Base-by-base conservation (phyloP, 108 stramenopile species). In the Discostella stelligeroides region DNA sequence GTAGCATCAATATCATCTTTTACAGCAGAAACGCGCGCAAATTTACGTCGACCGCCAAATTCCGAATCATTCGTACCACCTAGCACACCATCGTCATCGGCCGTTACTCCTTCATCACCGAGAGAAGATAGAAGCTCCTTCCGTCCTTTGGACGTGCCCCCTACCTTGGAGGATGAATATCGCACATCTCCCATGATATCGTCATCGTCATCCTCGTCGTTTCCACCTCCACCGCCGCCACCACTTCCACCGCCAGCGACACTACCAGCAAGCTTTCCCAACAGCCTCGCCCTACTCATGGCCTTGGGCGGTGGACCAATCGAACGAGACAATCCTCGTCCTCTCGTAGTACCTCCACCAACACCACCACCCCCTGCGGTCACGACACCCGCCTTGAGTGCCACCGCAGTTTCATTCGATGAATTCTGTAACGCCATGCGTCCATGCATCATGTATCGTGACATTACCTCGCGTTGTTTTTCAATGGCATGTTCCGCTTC, bases 151-250 rank as follows among this genome's bases (percentile, higher is more conserved):
- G 60, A 67, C 1, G 68, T 71, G 28, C 81, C 82, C n/a, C 70
- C 43, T 20, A 15, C 2, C 46, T 8, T 47, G 51, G 60, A 54
- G 30, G 80, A 68, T 10, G 72, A 61, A 82, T 81, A 94, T 29
- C 76, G 67, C 50, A 94, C 55, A 69, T 94, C 92, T 11, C 78
- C 82, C 92, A 94, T 94, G 58, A 94, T 73, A 82, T 94, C 92
- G 61, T 92, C 91, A 3, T 84, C 85, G 11, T 88, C 90, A 51
- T 86, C 92, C 11, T 73, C 82, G 11, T 60, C 60, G 51, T 43
- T 54, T 14, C 37, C 41, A 20, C 25, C 40, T n/a, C 64, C 55
- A 0, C 66, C 68, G 39, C 64, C 61, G 30, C n/a, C n/a, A n/a
- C n/a, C n/a, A n/a, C n/a, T n/a, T n/a, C n/a, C n/a, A n/a, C n/a